Base-by-base conservation (phyloP, 2,329 filamentous ascomycete species). In the Penicillium sp. region DNA sequence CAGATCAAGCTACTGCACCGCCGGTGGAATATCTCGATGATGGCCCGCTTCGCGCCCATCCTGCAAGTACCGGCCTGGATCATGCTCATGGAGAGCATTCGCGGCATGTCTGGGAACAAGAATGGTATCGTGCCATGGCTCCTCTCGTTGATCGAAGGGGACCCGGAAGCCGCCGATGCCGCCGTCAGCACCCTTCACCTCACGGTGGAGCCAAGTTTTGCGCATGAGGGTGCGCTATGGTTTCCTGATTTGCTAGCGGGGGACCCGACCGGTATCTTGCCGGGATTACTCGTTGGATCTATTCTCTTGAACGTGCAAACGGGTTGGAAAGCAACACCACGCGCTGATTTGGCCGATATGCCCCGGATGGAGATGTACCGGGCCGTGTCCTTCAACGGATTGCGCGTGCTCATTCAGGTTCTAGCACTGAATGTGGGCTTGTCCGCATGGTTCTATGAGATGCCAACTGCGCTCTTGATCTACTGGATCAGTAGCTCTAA, bases 211-310 rank as follows among this genome's bases (percentile, higher is more conserved):
- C 79, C 80, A 3, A 78, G 79, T 4, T 72, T 88, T 16, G 78
- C 80, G 5, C 78, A 70, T 7, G 85, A 87, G 72, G 85, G 85
- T n/a, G 78, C 81, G 3, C 74, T 86, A 2, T 89, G 85, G 85
- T 87, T 87, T 56, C 78, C 81, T 1, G 78, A 88, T 67, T 78
- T 89, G 14, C 73, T 84, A 5, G 66, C 77, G 0, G 73, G 82
- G 9, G 86, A 88, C 64, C 78, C 84, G 0, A 79, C 78, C 2
- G 72, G 80, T 2, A 63, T 77, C 2, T 74, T 87, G 1, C 83
- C 84, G 0, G 75, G 80, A 41, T 58, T 81, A 3, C 74, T 85
- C 22, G 81, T 79, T 0, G 75, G 71, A 0, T 74, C 79, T 4
- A 81, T 86, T 58, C 70, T 85, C 16, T 61, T 77, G 7, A 85